A percentile compares a stretch with the other conserved stretches of the same genome.
Conservation (phyloP, 73 alveolate species). For the Breviolum minutum region DNA sequence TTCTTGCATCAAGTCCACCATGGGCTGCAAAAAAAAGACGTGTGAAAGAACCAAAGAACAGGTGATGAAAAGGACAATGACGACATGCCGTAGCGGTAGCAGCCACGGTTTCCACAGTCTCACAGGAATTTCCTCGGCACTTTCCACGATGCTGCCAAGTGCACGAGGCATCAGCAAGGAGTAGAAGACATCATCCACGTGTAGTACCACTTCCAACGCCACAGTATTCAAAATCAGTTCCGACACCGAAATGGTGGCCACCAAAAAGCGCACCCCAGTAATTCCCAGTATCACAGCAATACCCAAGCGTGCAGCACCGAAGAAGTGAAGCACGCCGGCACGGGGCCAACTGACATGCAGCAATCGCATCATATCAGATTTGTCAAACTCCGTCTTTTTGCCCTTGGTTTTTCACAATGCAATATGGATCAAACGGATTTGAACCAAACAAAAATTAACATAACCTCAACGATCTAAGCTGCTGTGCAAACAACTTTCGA, state of each 20-base stretch:
- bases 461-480: too few species aligned
- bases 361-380: too few species aligned
- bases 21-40: conserved; percentile 32
- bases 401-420: too few species aligned
- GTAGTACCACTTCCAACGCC: conserved; percentile 10
- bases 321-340: background rate
- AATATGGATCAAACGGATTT: too few species aligned
- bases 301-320: background rate
- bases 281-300: background rate
- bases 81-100: too few species aligned
- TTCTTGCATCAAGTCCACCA: conserved; percentile 34
- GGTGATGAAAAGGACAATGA: background rate
- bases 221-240: conserved; percentile 28
- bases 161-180: background rate
- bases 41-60: background rate
- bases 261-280: background rate
- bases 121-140: too few species aligned
- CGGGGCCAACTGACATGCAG: too few species aligned
- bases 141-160: too few species aligned
- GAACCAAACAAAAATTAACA: too few species aligned
- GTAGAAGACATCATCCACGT: conserved; percentile 27
- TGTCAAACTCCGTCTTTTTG: too few species aligned
- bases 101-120: too few species aligned
- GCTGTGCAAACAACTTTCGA: too few species aligned
- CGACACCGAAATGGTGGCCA: conserved; percentile 1